phyloP scores from a whole-genome alignment of 306 rosid genomes.

The Lablab purpureus region DNA sequence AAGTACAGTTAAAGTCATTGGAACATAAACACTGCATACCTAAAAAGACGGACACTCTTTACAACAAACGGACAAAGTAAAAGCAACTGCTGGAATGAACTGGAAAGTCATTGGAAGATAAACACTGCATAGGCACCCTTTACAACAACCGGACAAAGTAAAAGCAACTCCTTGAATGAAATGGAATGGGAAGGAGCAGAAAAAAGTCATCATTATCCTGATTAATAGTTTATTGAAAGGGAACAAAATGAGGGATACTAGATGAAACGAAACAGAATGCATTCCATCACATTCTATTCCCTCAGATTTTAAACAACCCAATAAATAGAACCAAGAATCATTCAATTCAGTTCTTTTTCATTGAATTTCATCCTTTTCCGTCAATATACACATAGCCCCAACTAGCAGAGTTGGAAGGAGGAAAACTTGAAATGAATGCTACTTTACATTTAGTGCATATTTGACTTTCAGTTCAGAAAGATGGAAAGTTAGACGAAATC shows the following conservation, averaged over 20 bases:
- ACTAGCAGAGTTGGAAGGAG: neutral
- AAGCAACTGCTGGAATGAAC: too few species aligned
- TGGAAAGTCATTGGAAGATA: neutral
- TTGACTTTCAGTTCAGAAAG: neutral
- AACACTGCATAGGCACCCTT: neutral
- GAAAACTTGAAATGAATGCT: slow-evolving; percentile 24
- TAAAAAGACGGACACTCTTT: neutral
- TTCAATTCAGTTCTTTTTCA: neutral
- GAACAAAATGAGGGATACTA: neutral
- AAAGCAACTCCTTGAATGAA: neutral
- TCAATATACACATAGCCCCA: neutral
- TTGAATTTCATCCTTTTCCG: neutral
- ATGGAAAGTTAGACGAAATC: slow-evolving; percentile 1
- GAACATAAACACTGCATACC: neutral
- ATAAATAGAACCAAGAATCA: neutral
- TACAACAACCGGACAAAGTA: neutral
- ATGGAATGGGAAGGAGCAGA: neutral
- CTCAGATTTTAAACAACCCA: neutral
- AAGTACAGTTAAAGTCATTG: neutral
- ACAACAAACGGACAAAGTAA: neutral
- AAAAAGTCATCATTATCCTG: neutral
- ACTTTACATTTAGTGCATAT: neutral
- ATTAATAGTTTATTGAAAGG: neutral
- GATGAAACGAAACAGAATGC: neutral
- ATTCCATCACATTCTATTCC: neutral